Evolutionary conservation across 2,329 filamentous ascomycete species (phyloP).

Genomic region (Ascochyta rabiei): DNA sequence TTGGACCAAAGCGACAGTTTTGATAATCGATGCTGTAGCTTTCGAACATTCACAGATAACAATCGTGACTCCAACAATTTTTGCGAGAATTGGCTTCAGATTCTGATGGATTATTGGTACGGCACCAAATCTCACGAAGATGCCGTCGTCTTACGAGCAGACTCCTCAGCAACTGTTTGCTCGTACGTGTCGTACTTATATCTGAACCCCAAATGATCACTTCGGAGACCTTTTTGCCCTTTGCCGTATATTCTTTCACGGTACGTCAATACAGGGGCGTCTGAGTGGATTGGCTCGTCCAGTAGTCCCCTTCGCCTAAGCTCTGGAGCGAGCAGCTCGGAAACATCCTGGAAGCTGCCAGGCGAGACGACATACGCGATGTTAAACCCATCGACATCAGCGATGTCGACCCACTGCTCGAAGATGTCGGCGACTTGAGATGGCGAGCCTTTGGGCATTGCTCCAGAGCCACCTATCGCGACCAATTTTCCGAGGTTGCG

Average conservation of each 20-base stretch:
- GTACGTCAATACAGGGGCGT: slow-evolving; percentile 17
- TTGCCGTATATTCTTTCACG: slow-evolving; percentile 22
- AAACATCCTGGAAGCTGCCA: slow-evolving; percentile 22
- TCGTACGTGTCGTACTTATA: slow-evolving; percentile 26
- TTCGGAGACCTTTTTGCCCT: slow-evolving; percentile 17
- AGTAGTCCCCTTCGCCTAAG: slow-evolving; percentile 16
- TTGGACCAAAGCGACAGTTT: no score
- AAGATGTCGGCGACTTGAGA: slow-evolving; percentile 68
- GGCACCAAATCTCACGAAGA: no score
- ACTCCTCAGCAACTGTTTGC: slow-evolving; percentile 12
- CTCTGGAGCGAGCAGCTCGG: slow-evolving; percentile 23
- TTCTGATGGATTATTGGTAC: no score
- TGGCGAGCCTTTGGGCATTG: slow-evolving; percentile 66
- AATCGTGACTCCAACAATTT: no score
- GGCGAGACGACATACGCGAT: slow-evolving; percentile 51
- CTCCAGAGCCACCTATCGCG: slow-evolving; percentile 68
- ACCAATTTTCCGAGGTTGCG: slow-evolving; percentile 46
- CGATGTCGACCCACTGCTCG: slow-evolving; percentile 68
- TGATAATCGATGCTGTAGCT: no score
- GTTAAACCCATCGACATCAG: slow-evolving; percentile 75
- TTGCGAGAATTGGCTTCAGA: no score
- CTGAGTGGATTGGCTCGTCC: slow-evolving; percentile 10
- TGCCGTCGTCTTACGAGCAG: not conserved
- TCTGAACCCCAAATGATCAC: slow-evolving; percentile 20
- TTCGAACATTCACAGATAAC: no score